Base-by-base conservation (phyloP, 148 eudicot genomes). In the Camellia japonica region DNA sequence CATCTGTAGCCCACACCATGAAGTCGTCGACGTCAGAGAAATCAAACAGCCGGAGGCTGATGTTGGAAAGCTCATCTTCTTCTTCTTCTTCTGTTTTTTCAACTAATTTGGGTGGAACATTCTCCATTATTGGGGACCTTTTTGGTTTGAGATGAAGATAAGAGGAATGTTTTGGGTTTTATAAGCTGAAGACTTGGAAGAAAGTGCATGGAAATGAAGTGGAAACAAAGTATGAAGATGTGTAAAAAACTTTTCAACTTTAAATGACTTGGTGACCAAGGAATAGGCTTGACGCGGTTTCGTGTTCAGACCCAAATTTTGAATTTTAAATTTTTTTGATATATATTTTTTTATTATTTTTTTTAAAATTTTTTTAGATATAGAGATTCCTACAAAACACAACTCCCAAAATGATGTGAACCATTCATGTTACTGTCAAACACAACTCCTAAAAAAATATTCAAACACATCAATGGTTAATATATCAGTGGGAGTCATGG, bases 1-100 rank as follows among this genome's bases (percentile, higher is more conserved):
- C 85, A 79, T 83, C 82, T 49, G 85, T 67, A 44, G 77, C 85
- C 86, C 87, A 89, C 3, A 64, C 82, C 89, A 89, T 87, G 79
- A 89, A 74, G 66, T 84, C 86, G 61, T 89, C 89, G 2, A 75
- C 79, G 79, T 89, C 91, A 0, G 81, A 73, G 30, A 77, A 80
- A 46, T 74, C 80, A 62, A 89, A 51, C 0, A 16, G 59, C 55
- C 91, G 77, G 30, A 89, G 82, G 10, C 38, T 30, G 38, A 30
- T 30, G 38, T 30, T 30, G 38, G 38, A 30, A 30, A 30, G 38
- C 38, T 30, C 85, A 10, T 74, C 69, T n/a, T 68, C 73, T 4
- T 23, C 73, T 4, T 23, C 30, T 23, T 55, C 7, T 6, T 4
- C 51, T 43, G 16, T 41, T 46, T 46, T 12, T 16, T 10, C 64